Evolutionary conservation across 805 yeast species (phyloP), one percentile per base, ranked within the genome.

Genomic region (Monosporozyma unispora): DNA sequence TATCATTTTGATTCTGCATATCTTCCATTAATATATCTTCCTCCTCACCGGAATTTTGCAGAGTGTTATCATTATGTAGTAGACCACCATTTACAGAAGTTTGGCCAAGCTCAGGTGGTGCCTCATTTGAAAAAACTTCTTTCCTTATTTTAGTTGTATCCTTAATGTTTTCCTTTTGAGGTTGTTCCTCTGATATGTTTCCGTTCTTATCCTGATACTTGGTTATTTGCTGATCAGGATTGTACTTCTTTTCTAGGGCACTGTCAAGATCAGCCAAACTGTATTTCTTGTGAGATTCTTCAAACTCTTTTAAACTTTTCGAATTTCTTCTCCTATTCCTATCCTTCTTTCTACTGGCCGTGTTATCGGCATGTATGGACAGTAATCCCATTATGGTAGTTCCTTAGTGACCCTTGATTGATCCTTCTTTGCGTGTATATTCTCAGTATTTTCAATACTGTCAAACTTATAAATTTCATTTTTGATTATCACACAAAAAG

Each of bases 11-110:
- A 53, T 75, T 73, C 47, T 76, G 77, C 62, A 75, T 70, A 1
- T 74, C 75, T 19, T 70, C 51, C 81, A 77, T 77, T 37, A 71
- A 75, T 3, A 71, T 64, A 54, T 77, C 81, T n/a, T 66, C 69
- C 35, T 64, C 64, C 0, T 22, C 33, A 19, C 55, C 59, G 3
- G 31, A 29, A 19, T 31, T 23, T 29, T 31, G n/a, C 12, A 31
- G 16, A 12, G 18, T 31, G n/a, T 31, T 3, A 14, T 14, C 6
- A 14, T 31, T 16, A 6, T 14, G 3, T 14, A 31, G 7, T 11
- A 5, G 35, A 31, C 6, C 14, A 14, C 3, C 35, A 31, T 14
- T 3, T 7, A 31, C 5, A 6, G 35, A 31, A 31, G 4, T 31
- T 14, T 31, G 35, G n/a, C n/a, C n/a, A n/a, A 31, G 35, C 7